Evolutionary conservation across 805 yeast species (phyloP), one percentile per base, ranked within the genome.

Genomic region (Komagataella kurtzmanii): DNA sequence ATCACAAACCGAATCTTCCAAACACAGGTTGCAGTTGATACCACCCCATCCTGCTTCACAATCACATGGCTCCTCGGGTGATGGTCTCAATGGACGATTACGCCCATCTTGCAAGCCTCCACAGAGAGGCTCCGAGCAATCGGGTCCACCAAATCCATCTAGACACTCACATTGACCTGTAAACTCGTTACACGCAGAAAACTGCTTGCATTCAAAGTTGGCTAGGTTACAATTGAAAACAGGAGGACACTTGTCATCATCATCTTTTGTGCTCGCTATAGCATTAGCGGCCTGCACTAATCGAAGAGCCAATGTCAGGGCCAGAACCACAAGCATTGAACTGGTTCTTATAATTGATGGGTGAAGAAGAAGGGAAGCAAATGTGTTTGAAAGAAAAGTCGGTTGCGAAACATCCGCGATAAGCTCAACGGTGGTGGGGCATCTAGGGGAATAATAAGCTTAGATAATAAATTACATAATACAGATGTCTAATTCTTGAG

Each of bases 201-300:
- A 93, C 60, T 93, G 99, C 54, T 85, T 80, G 66, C 99, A 93
- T 56, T 81, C 83, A 60, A 86, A 89, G 56, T 89, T 84, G 2
- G 97, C 95, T 10, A 89, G 73, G 74, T 88, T 85, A 71, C 99
- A 93, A 66, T 93, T 91, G 77, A 93, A 93, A 61, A 97, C 87
- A 0, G 95, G 95, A 0, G 95, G 95, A 60, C 95, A 87, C 49
- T 76, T 71, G 8, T 72, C 79, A 18, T 71, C 79, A 18, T 30
- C 40, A 30, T 30, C 40, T 14, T 4, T 30, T 30, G 40, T 30
- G 14, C 40, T 30, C 40, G 14, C 40, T 30, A 14, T 30, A 10
- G 14, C 40, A 30, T 14, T 30, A 30, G 14, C 40, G 10, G 14
- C n/a, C 12, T 30, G 40, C 14, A 30, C 40, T 30, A 30, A 10